Conservation (phyloP, 140 eudicot genomes). For the Erigeron philadelphicus region DNA sequence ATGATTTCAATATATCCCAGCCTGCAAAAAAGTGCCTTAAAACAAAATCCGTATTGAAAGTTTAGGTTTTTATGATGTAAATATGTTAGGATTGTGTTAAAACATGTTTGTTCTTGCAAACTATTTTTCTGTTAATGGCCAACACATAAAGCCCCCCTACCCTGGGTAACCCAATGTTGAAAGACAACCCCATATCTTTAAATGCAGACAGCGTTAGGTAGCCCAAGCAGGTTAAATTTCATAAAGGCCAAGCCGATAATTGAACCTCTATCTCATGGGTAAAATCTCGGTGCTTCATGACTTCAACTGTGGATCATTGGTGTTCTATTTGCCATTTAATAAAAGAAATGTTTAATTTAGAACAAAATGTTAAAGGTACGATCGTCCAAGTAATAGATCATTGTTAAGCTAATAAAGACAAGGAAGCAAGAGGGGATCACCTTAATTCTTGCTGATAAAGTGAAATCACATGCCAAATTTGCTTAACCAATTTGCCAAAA, state of each 20-base stretch:
- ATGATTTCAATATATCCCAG: not conserved
- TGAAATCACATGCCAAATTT: conserved; percentile 29
- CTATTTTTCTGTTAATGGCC: no score
- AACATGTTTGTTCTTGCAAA: no score
- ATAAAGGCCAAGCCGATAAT: no score
- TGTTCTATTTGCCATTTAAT: not conserved
- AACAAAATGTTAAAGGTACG: not conserved
- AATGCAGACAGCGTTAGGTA: no score
- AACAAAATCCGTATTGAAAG: not conserved
- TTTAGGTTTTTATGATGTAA: not conserved
- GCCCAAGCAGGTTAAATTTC: no score
- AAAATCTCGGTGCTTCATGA: no score
- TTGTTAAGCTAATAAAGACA: not conserved
- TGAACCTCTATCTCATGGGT: no score
- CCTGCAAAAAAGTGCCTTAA: not conserved
- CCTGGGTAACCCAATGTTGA: no score
- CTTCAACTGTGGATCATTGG: no score
- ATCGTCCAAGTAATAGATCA: not conserved
- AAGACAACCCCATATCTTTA: not conserved
- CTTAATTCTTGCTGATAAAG: conserved; percentile 26
- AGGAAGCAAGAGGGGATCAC: conserved; percentile 20
- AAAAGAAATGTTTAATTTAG: not conserved
- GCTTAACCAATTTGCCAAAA: conserved; percentile 33
- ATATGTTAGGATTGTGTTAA: not conserved
- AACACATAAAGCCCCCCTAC: no score